A percentile compares a stretch with the other conserved stretches of the same genome.
These are phyloP conservation scores for Leptoxyphium fumago DNA, from an alignment of 2,329 filamentous ascomycete genomes.

Conservation along the genomic window DNA sequence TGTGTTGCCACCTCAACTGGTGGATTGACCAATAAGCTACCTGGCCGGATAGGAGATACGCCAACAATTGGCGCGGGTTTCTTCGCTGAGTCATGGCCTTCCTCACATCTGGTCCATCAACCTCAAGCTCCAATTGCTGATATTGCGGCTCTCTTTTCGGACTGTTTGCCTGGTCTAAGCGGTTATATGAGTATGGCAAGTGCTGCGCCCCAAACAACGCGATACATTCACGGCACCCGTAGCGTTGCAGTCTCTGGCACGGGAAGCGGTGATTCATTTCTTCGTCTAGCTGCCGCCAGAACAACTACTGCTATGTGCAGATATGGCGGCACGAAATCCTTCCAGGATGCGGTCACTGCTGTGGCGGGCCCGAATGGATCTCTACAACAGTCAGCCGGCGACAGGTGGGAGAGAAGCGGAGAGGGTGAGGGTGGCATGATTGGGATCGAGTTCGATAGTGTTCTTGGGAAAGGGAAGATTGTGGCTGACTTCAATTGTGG, in stretches of 20 bases:
- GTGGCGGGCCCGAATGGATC: constrained; percentile 60
- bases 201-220: constrained; percentile 1
- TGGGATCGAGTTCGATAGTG: constrained; percentile 50
- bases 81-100: constrained; percentile 74
- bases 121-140: background rate
- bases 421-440: constrained; percentile 81
- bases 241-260: constrained; percentile 20
- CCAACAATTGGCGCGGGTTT: constrained; percentile 72
- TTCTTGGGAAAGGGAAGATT: constrained; percentile 37
- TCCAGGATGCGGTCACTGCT: constrained; percentile 44
- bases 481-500: constrained; percentile 72
- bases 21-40: constrained; percentile 77
- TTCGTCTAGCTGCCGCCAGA: constrained; percentile 54
- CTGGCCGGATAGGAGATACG: constrained; percentile 74
- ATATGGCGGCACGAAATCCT: constrained; percentile 29
- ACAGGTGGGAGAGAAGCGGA: constrained; percentile 56
- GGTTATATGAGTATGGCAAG: constrained; percentile 8
- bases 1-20: constrained; percentile 55
- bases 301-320: constrained; percentile 60
- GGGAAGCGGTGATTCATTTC: constrained; percentile 79
- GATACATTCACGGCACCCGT: constrained; percentile 6
- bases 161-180: constrained; percentile 12
- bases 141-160: constrained; percentile 3
- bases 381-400: constrained; percentile 57
- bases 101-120: background rate